Conservation (phyloP, 2,329 filamentous ascomycete species). For the Arachnopeziza araneosa region DNA sequence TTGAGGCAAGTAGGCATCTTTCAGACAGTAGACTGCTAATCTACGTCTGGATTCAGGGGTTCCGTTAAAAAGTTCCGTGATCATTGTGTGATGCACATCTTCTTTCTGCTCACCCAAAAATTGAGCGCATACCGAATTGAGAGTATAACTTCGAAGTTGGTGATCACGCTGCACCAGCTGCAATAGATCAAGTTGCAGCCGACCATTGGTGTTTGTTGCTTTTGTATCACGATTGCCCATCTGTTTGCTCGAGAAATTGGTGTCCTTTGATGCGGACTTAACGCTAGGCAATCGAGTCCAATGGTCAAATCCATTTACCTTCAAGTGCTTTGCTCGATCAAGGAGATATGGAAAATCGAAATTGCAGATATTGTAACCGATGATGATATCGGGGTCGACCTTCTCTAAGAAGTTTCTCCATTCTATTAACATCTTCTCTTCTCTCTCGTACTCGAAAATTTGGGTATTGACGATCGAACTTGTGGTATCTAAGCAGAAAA, state of each 20-base stretch:
- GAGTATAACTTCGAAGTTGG: constrained; percentile 90
- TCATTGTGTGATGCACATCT: constrained; percentile 98
- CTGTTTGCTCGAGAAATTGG: constrained; percentile 94
- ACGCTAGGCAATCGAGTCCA: constrained; percentile 75
- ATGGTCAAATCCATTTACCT: constrained; percentile 73
- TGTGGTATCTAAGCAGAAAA: constrained; percentile 90
- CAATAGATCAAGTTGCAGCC: constrained; percentile 88
- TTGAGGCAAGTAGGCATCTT: constrained; percentile 94
- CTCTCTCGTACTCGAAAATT: constrained; percentile 73
- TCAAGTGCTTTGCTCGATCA: constrained; percentile 79
- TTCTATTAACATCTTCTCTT: constrained; percentile 83
- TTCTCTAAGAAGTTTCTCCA: constrained; percentile 89
- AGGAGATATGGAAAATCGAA: constrained; percentile 98
- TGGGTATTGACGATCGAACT: constrained; percentile 94
- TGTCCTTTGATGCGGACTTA: constrained; percentile 66
- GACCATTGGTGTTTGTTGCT: constrained; percentile 87
- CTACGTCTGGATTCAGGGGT: constrained; percentile 87
- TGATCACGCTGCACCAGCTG: constrained; percentile 93
- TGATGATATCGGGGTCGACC: constrained; percentile 94
- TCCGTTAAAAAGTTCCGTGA: constrained; percentile 95
- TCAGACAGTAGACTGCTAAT: constrained; percentile 91
- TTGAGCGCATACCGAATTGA: constrained; percentile 93
- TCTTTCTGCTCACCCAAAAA: constrained; percentile 98
- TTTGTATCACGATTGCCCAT: constrained; percentile 97
- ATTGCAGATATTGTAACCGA: constrained; percentile 97